A percentile compares a stretch with the other conserved stretches of the same genome.
Conservation (phyloP, 257 asterid species). For the Petunia secreta region DNA sequence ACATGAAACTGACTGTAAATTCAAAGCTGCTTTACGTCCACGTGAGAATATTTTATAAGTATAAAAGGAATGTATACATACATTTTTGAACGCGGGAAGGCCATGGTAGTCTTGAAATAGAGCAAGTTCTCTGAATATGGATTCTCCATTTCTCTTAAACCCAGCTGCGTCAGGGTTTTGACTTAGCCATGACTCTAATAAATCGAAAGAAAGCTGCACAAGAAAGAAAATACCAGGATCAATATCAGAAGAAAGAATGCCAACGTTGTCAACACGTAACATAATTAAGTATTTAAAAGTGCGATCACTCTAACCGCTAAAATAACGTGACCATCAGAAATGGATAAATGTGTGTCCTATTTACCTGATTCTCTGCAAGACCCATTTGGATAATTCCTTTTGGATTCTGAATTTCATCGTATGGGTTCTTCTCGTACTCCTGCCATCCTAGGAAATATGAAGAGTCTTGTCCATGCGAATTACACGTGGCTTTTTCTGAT, state of each 20-base stretch:
- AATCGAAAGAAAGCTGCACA: conserved; percentile 26
- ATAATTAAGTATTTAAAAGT: not conserved
- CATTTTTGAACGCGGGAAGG: conserved; percentile 25
- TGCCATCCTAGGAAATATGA: conserved; percentile 27
- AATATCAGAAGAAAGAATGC: not conserved
- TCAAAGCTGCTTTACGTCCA: too few species aligned
- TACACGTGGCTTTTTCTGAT: conserved; percentile 14
- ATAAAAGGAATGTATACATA: not conserved
- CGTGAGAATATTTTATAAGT: not conserved
- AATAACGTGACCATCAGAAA: too few species aligned
- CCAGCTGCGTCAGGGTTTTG: conserved; percentile 28
- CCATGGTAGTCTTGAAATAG: conserved; percentile 30
- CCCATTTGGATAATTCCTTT: conserved; percentile 27
- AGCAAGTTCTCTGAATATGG: conserved; percentile 27
- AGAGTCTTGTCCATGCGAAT: conserved; percentile 16
- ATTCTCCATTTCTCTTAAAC: conserved; percentile 25
- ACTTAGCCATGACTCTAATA: conserved; percentile 26
- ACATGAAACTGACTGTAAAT: too few species aligned
- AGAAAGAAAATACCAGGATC: not conserved
- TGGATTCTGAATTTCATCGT: conserved; percentile 23
- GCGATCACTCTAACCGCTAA: not conserved
- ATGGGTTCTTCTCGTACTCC: conserved; percentile 21
- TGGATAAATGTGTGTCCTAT: too few species aligned
- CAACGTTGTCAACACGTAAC: not conserved
- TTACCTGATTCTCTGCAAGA: conserved; percentile 26